phyloP scores from a whole-genome alignment of 257 asterid genomes.

The Ilex aquifolium region DNA sequence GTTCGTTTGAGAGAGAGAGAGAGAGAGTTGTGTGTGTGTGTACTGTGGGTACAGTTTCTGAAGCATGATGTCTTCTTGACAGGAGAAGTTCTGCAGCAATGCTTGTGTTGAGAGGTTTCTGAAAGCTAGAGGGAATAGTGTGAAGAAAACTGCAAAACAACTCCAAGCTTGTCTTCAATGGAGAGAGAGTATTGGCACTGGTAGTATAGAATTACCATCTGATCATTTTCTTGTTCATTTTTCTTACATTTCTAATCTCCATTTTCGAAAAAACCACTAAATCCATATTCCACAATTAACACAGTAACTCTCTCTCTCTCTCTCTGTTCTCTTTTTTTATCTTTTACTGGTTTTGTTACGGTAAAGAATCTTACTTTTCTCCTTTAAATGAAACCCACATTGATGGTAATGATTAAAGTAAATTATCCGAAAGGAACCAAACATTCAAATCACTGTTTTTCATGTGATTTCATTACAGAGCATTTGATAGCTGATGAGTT shows the following conservation, averaged over 20 bases:
- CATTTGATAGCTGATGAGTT: conserved; percentile 89
- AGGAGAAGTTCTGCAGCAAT: conserved; percentile 80
- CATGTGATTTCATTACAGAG: conserved; percentile 26
- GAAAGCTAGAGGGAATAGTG: conserved; percentile 69
- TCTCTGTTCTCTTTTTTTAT: too few species aligned
- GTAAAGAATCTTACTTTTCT: too few species aligned
- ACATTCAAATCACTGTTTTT: not conserved
- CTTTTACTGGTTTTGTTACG: not conserved
- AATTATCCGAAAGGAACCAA: conserved; percentile 4
- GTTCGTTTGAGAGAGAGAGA: too few species aligned
- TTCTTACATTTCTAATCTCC: not conserved
- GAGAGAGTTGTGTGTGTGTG: too few species aligned
- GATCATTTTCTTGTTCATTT: too few species aligned
- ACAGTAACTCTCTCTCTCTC: not conserved
- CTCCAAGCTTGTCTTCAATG: conserved; percentile 66
- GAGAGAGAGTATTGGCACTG: conserved; percentile 82
- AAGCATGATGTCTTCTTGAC: conserved; percentile 4
- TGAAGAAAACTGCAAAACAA: conserved; percentile 82
- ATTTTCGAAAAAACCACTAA: too few species aligned
- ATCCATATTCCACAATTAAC: too few species aligned
- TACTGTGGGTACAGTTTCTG: not conserved
- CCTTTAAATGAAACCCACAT: not conserved
- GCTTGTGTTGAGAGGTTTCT: conserved; percentile 81
- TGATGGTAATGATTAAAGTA: not conserved
- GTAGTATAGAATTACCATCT: conserved; percentile 19